Percentiles rank a stretch among this genome's conserved stretches.
phyloP scores from a whole-genome alignment of 1,284 basidiomycete genomes.

The Cryptococcus wingfieldii region DNA sequence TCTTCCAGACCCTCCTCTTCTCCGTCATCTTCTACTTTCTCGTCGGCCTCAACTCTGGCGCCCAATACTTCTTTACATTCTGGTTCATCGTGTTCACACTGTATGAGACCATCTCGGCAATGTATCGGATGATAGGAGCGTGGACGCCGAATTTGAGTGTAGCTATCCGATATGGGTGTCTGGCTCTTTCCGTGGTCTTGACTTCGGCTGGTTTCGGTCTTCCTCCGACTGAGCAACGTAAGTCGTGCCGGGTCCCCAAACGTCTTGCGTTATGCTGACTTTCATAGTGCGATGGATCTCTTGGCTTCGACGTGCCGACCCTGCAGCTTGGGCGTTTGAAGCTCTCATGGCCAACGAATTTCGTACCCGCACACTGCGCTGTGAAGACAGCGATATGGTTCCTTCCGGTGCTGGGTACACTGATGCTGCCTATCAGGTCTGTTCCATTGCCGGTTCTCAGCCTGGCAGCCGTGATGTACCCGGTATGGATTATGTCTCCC shows the following conservation, averaged over 20 bases:
- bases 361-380: not conserved
- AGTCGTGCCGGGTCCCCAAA: not conserved
- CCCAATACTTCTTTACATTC: constrained; percentile 18
- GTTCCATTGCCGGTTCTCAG: no score
- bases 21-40: not conserved
- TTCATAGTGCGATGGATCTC: not conserved
- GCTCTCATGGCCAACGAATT: not conserved
- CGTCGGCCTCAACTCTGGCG: not conserved
- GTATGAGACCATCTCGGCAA: not conserved
- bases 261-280: not conserved
- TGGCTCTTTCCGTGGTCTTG: constrained; percentile 32
- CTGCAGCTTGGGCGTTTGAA: not conserved
- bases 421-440: not conserved
- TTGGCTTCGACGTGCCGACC: not conserved
- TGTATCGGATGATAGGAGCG: not conserved
- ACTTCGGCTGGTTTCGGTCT: not conserved
- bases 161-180: not conserved
- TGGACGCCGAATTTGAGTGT: not conserved
- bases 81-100: no score
- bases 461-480: no score
- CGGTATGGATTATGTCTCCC: no score
- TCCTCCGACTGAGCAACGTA: not conserved
- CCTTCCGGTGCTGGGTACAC: not conserved
- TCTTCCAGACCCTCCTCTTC: not conserved
- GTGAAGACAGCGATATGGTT: not conserved